Base-by-base conservation (phyloP, 2,329 filamentous ascomycete genomes). In the Emergomyces orientalis region DNA sequence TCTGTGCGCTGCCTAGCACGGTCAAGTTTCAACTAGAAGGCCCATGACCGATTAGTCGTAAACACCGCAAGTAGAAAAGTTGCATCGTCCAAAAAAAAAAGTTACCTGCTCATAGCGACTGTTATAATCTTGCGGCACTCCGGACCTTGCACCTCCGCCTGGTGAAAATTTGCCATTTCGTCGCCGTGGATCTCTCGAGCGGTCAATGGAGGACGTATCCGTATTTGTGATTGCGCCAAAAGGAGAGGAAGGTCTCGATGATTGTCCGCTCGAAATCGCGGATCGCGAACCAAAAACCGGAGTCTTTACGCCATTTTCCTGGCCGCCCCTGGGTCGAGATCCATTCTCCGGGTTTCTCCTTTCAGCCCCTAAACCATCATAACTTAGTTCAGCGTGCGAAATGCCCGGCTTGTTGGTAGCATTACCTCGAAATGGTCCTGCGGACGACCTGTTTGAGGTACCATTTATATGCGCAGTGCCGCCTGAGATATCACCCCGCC, bases 1-100 rank as follows among this genome's bases (percentile, higher is more conserved):
- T 77, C 69, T 64, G 78, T 74, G 64, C 81, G 77, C 69, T 84
- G 77, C 62, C 72, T 75, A 62, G 81, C 78, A 60, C 82, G 79
- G 62, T 77, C 72, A 64, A 77, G 70, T 75, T 82, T 82, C 58
- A 81, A 75, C 79, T 81, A 69, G 63, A 63, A 64, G 60, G 57
- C 65, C 67, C 63, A 64, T 45, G 59, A 54, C n/a, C 62, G 56
- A 69, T 58, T 58, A 63, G 45, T 17, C 25, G 43, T 34, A 17
- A 25, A 47, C 22, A 17, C 32, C 2, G 7, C 32, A 37, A 51
- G 32, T 17, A 34, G 25, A 60, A 59, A 60, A n/a, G 27, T 47
- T 14, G n/a, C 32, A 61, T 51, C 34, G 49, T 49, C 11, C 9
- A 25, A 47, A 2, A 5, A 41, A n/a, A 52, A 55, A 43, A 3